These are phyloP conservation scores for Medicago lupulina DNA, from an alignment of 306 rosid species.

Conservation along the genomic window DNA sequence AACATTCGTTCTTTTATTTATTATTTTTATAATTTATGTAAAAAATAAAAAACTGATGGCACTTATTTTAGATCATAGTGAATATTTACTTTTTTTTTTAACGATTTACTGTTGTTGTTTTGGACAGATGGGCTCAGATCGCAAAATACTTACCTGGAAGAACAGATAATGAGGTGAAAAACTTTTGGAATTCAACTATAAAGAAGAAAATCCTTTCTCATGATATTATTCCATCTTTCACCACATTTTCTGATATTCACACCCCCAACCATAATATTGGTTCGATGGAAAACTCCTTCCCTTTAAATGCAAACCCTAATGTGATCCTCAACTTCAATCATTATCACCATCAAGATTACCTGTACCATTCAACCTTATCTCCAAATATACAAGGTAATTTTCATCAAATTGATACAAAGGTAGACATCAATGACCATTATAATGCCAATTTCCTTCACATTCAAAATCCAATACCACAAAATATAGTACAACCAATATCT, in stretches of 20 bases:
- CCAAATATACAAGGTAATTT: slow-evolving; percentile 45
- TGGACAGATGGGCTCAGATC: slow-evolving; percentile 90
- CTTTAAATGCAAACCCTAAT: slow-evolving; percentile 55
- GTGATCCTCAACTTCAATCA: slow-evolving; percentile 43
- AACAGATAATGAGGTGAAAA: slow-evolving; percentile 98
- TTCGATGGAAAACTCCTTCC: slow-evolving; percentile 54
- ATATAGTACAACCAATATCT: slow-evolving; percentile 36
- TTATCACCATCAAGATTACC: slow-evolving; percentile 46
- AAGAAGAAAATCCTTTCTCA: slow-evolving; percentile 82
- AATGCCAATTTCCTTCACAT: slow-evolving; percentile 46
- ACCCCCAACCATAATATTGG: slow-evolving; percentile 33
- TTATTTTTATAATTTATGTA: too few relatives aligned
- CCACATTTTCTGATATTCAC: slow-evolving; percentile 60
- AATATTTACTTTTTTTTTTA: neutral
- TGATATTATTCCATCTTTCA: slow-evolving; percentile 53
- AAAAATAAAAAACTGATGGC: too few relatives aligned
- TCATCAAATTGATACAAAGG: slow-evolving; percentile 50
- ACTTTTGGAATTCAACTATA: slow-evolving; percentile 97
- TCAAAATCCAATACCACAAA: slow-evolving; percentile 46
- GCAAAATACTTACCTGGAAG: slow-evolving; percentile 96
- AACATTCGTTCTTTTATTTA: too few relatives aligned
- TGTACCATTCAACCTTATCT: slow-evolving; percentile 59
- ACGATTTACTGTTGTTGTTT: neutral
- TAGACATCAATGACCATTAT: slow-evolving; percentile 41
- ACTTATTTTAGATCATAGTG: too few relatives aligned